Conservation (phyloP, 129 eudicot species). For the Oenanthe sinensis region DNA sequence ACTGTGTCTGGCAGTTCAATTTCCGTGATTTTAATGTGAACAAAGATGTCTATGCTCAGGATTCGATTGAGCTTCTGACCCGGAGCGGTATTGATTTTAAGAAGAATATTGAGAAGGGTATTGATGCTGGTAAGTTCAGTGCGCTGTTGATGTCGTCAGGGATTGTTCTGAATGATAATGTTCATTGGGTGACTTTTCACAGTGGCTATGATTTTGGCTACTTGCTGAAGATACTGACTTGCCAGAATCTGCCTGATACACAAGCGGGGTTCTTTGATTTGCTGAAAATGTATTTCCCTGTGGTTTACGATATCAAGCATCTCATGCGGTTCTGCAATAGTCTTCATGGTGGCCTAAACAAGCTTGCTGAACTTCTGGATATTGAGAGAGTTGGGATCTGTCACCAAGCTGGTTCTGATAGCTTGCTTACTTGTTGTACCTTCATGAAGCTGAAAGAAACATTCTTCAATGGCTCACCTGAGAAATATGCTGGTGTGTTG, state of each 20-base stretch:
- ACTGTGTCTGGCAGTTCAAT: constrained; percentile 49
- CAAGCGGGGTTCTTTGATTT: constrained; percentile 37
- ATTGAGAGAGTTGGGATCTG: constrained; percentile 36
- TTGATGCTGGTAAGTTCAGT: constrained; percentile 30
- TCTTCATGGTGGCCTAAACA: constrained; percentile 51
- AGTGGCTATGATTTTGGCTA: constrained; percentile 57
- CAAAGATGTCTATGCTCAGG: constrained; percentile 29
- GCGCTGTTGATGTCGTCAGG: constrained; percentile 63
- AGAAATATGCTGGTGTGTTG: constrained; percentile 41
- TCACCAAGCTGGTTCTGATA: constrained; percentile 60
- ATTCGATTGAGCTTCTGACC: constrained; percentile 41
- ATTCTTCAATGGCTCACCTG: constrained; percentile 27
- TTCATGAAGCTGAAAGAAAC: constrained; percentile 40
- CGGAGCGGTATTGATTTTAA: constrained; percentile 45
- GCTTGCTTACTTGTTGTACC: constrained; percentile 35
- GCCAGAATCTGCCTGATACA: constrained; percentile 31
- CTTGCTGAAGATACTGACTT: constrained; percentile 42
- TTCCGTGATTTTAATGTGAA: constrained; percentile 32
- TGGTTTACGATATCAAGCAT: constrained; percentile 44
- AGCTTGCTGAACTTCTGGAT: constrained; percentile 32
- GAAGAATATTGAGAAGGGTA: constrained; percentile 25
- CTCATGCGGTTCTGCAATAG: constrained; percentile 34
- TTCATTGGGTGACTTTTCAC: constrained; percentile 52
- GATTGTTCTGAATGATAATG: constrained; percentile 34
- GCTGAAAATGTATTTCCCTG: constrained; percentile 37